Evolutionary conservation across 345 rosid species (phyloP).

Genomic region (Eucalyptus lansdowneana): DNA sequence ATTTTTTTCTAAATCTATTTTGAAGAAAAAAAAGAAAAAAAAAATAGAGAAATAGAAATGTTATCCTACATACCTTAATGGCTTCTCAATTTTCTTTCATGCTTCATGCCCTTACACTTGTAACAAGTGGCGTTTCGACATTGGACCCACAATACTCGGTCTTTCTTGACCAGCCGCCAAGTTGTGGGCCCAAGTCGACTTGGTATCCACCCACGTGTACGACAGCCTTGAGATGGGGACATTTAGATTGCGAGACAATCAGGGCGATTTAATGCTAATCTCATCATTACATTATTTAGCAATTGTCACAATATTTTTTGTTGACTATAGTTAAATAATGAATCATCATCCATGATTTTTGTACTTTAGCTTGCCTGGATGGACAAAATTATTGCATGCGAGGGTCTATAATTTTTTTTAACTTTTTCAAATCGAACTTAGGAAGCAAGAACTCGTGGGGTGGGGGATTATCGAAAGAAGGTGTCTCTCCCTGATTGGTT

Average conservation of each 20-base stretch:
- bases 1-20: no score
- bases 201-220: neutral
- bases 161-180: neutral
- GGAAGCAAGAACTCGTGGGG: neutral
- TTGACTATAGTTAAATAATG: neutral
- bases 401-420: neutral
- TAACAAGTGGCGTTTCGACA: neutral
- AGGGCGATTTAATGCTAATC: neutral
- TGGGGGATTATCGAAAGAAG: neutral
- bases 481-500: neutral
- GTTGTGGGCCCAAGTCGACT: neutral
- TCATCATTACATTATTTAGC: neutral
- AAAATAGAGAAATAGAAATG: fast-evolving
- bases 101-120: neutral
- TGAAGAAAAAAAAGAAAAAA: fast-evolving
- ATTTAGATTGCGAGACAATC: neutral
- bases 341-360: neutral
- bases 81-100: neutral
- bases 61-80: neutral
- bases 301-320: neutral
- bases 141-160: neutral
- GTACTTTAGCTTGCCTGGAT: neutral
- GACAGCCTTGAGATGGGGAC: neutral
- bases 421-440: neutral
- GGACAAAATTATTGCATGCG: neutral